Evolutionary conservation across 768 basidiomycete species (phyloP).

Genomic region (Tulasnella sp.): DNA sequence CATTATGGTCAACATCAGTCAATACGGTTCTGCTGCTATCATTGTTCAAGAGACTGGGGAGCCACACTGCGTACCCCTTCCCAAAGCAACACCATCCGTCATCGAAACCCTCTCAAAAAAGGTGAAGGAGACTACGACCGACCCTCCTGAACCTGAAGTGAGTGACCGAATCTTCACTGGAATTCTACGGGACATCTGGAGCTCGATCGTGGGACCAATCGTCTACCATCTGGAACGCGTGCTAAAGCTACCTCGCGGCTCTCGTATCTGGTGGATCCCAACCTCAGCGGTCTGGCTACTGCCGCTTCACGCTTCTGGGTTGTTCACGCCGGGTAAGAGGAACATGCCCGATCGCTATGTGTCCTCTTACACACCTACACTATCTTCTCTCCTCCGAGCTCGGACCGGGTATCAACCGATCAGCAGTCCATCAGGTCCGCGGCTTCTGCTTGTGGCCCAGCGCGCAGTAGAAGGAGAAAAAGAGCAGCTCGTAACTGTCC

Average conservation of each 20-base stretch:
- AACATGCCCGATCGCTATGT: no score
- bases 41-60: no score
- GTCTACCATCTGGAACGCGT: background rate
- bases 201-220: background rate
- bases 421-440: no score
- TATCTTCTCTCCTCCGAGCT: no score
- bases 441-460: no score
- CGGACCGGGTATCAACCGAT: no score
- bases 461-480: no score
- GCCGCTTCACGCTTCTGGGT: background rate
- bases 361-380: no score
- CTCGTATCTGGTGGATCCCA: constrained; percentile 2
- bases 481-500: no score
- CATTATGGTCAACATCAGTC: no score
- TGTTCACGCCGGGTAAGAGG: no score
- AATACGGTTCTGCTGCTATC: no score
- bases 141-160: background rate
- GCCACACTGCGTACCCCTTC: background rate
- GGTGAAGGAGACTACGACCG: background rate
- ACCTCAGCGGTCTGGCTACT: background rate
- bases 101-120: background rate
- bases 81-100: background rate
- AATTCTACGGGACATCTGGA: background rate
- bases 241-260: background rate
- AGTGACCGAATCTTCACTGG: background rate